phyloP scores from a whole-genome alignment of 2,329 filamentous ascomycete genomes.

The Calycina herbarum region DNA sequence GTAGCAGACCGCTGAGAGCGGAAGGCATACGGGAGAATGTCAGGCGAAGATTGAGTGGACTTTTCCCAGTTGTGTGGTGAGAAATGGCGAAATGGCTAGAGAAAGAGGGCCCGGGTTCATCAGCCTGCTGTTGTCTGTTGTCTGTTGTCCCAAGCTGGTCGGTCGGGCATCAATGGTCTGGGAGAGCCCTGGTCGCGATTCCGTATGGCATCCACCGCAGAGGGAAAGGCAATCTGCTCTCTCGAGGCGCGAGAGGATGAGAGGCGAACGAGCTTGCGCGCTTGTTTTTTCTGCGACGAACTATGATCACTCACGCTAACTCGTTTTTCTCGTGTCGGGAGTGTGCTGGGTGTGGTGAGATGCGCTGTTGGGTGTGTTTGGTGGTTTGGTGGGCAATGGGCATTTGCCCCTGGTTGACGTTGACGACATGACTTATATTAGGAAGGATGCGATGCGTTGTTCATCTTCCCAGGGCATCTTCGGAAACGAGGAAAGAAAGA shows the following conservation, averaged over 20 bases:
- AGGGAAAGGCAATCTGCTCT: background rate
- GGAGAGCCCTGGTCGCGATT: background rate
- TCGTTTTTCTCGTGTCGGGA: background rate
- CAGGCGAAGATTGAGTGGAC: no score
- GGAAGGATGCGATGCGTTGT: constrained; percentile 23
- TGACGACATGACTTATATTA: constrained; percentile 14
- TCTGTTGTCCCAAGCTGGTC: constrained; percentile 8
- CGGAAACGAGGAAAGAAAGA: background rate
- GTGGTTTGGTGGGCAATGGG: background rate
- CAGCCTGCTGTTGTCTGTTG: constrained; percentile 21
- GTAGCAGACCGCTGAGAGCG: background rate
- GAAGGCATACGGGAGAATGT: no score
- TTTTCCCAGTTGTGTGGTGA: no score
- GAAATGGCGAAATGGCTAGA: background rate
- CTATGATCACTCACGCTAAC: background rate
- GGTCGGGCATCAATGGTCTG: constrained; percentile 34
- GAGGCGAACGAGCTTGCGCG: background rate
- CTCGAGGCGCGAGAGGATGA: background rate
- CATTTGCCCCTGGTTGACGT: constrained; percentile 8
- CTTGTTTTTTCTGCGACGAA: background rate
- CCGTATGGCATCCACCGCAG: background rate
- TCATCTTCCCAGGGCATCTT: background rate
- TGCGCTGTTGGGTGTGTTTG: background rate
- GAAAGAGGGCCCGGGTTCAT: constrained; percentile 22
- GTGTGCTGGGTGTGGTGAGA: background rate